Conservation (phyloP, 495 filamentous ascomycete genomes). For the Neurospora sp. region DNA sequence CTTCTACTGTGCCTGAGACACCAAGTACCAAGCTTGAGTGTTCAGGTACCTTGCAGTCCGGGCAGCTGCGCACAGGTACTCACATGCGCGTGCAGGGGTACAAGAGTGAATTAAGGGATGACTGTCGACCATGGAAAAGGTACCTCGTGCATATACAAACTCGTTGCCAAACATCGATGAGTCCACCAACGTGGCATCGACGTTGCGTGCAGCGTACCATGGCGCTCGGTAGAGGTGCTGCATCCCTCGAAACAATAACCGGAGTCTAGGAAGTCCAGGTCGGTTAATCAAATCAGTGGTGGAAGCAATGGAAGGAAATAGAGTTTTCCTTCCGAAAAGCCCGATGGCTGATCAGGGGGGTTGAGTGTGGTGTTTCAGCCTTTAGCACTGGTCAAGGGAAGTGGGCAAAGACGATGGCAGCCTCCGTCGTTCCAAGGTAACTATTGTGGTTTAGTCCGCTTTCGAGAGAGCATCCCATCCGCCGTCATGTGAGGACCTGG, state of each 20-base stretch:
- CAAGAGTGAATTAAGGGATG: conserved; percentile 19
- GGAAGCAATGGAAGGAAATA: conserved; percentile 22
- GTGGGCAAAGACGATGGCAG: conserved; percentile 20
- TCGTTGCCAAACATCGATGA: neutral
- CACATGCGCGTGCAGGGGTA: conserved; percentile 5
- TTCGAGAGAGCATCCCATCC: neutral
- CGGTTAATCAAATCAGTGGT: conserved; percentile 26
- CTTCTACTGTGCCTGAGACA: conserved; percentile 10
- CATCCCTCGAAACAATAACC: neutral
- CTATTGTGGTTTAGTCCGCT: conserved; percentile 5
- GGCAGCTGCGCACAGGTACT: conserved; percentile 4
- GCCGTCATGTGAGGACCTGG: neutral
- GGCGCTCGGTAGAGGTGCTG: neutral
- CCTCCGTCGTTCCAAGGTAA: conserved; percentile 27
- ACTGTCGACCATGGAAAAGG: conserved; percentile 16
- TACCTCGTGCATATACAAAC: conserved; percentile 5
- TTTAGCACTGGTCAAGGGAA: conserved; percentile 30
- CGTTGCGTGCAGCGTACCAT: neutral
- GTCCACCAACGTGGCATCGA: neutral
- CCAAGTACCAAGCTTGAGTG: conserved; percentile 4
- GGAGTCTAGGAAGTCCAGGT: conserved; percentile 6
- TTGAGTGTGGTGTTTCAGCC: conserved; percentile 29
- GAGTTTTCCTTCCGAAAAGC: conserved; percentile 21
- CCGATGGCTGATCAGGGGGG: conserved; percentile 4
- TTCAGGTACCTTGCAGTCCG: conserved; percentile 5